Conservation (phyloP, 495 filamentous ascomycete genomes). For the Cercophora samala region DNA sequence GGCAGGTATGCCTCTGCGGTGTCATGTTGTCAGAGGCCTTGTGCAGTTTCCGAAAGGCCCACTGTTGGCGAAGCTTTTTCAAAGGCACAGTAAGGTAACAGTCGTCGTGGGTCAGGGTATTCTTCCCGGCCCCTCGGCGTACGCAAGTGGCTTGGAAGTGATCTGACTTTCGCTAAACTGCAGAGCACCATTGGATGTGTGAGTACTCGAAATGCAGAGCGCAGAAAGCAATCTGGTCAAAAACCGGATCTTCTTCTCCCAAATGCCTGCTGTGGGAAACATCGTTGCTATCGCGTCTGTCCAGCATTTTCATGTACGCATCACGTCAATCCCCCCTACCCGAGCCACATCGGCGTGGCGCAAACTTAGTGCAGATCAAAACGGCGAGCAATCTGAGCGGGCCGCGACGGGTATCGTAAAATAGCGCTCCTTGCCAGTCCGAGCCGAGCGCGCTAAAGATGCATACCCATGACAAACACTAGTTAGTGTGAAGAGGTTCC, state of each 20-base stretch:
- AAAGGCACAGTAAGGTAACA: background rate
- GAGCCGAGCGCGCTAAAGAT: background rate
- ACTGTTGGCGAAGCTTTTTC: background rate
- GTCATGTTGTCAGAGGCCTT: too few relatives aligned
- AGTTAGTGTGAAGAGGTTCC: too few relatives aligned
- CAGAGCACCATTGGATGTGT: background rate
- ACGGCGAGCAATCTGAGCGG: conserved; percentile 1
- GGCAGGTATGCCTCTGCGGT: too few relatives aligned
- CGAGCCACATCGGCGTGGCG: background rate
- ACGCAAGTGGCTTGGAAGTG: conserved; percentile 4
- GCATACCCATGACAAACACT: background rate
- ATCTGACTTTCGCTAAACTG: background rate
- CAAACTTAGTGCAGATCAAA: background rate
- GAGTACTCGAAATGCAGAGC: background rate
- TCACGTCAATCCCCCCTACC: background rate
- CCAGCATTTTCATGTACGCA: background rate
- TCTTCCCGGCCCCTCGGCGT: background rate
- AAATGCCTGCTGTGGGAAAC: background rate
- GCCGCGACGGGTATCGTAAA: background rate
- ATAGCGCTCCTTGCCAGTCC: background rate
- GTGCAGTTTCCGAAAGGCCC: background rate
- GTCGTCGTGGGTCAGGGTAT: conserved; percentile 2
- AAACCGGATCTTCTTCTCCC: background rate
- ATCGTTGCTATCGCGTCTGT: background rate
- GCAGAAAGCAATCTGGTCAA: background rate